Conservation (phyloP, 2,329 filamentous ascomycete species). For the Colletotrichum echinochloae region DNA sequence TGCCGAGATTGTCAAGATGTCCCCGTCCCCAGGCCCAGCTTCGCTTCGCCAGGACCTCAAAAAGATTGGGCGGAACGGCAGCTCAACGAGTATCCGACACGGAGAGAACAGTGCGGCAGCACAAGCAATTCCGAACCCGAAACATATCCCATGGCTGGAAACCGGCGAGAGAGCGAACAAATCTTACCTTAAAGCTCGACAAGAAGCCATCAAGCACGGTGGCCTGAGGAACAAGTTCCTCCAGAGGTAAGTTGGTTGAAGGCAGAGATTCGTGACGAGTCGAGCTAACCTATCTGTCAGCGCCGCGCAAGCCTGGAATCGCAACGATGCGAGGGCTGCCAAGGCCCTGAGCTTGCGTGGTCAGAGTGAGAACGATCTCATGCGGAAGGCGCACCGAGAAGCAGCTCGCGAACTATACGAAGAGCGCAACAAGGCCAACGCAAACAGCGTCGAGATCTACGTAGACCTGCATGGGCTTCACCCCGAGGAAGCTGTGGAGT, state of each 20-base stretch:
- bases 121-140: conserved; percentile 85
- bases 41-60: conserved; percentile 70
- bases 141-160: conserved; percentile 96
- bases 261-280: too few species aligned
- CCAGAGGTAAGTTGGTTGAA: conserved; percentile 75
- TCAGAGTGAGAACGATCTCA: conserved; percentile 95
- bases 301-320: conserved; percentile 97
- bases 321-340: conserved; percentile 94
- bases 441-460: conserved; percentile 79
- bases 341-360: conserved; percentile 94
- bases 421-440: conserved; percentile 82
- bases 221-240: conserved; percentile 97
- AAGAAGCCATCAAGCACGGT: conserved; percentile 97
- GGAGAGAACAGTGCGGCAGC: conserved; percentile 85
- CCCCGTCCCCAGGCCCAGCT: conserved; percentile 80
- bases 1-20: conserved; percentile 96
- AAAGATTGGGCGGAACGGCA: conserved; percentile 72
- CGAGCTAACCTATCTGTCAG: conserved; percentile 57
- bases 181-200: conserved; percentile 92
- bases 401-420: conserved; percentile 93
- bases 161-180: conserved; percentile 92
- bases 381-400: conserved; percentile 96
- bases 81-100: conserved; percentile 71
- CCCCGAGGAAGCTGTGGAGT: conserved; percentile 95
- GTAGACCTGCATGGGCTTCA: conserved; percentile 99